Base-by-base conservation (phyloP, 2,329 filamentous ascomycete species). In the Arachnomyces sp. region DNA sequence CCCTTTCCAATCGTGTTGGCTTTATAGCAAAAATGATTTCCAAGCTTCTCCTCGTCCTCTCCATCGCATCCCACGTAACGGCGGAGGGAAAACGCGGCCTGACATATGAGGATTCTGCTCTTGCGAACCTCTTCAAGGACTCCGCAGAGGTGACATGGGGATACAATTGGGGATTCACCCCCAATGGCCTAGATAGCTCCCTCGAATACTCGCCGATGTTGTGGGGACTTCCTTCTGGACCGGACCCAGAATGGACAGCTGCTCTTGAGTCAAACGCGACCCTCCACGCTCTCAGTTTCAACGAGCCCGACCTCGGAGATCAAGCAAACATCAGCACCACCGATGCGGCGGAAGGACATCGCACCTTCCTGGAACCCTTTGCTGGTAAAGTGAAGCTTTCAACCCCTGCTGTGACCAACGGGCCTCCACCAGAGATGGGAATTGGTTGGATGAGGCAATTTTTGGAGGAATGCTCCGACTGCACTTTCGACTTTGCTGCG, bases 161-260 rank as follows among this genome's bases (percentile, higher is more conserved):
- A 28, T 69, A 70, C 54, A 65, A 71, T 54, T 71, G 68, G 68
- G 65, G 55, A 34, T 44, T 52, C 34, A 44, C 45, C 15, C 32
- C 53, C 18, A 48, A 44, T 18, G 65, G 65, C 15, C 34, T 28
- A 4, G 45, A 64, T 4, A 53, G 44, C 3, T 53, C 55, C 16
- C 51, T 65, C 38, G 65, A 70, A 39, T 71, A 55, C 46, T 60
- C 69, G 7, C 67, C 68, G 25, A 67, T 69, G 62, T 59, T 69
- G 42, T 70, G 66, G 66, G 21, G 21, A 25, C 21, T 25, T 25
- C 21, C 21, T 5, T 25, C 21, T 5, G 63, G 66, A 15, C 34
- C 47, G 11, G 59, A 61, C 37, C 54, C 59, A 47, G 59, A 64
- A 44, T 46, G 43, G 25, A 50, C 44, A 34, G 69, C 65, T 64